Base-by-base conservation (phyloP, 1,139 yeast species). In the Diutina catenulata region DNA sequence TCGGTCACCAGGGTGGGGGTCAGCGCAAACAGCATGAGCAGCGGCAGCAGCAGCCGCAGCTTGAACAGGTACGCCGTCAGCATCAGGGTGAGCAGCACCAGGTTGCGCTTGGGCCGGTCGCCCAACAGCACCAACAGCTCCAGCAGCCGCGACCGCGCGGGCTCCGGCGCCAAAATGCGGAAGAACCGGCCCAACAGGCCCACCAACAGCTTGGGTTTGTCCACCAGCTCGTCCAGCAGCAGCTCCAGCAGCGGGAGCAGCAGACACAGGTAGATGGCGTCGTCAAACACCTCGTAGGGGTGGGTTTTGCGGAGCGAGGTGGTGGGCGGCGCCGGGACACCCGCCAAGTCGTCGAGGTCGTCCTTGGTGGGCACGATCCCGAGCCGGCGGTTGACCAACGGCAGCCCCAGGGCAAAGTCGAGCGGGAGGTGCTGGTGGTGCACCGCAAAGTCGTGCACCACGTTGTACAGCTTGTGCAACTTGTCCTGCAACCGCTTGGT, bases 231-330 rank as follows among this genome's bases (percentile, higher is more conserved):
- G 10, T 23, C 28, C 14, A n/a, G 20, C 10, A 28, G 23, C 7
- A 13, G 14, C 4, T 10, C 19, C 28, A 8, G 51, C 13, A 44
- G 45, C 5, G 67, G 60, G 35, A 62, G 50, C 18, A 66, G 50
- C 3, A 71, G 59, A 41, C 73, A 71, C 2, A 80, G 70, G 52
- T 81, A 81, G 21, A 80, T 75, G 2, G 84, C 79, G 47, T 80
- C 91, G 52, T 82, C 94, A 46, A 81, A 73, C 4, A 81, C 72
- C 48, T 82, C 94, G 55, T 68, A 82, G 1, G 87, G 76, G 53
- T 78, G 79, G 1, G 73, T 65, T 45, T 70, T 68, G 36, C 66
- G 54, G 33, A 65, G 51, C 42, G 60, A 68, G 44, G 62, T 59
- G 7, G 60, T 47, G 39, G 51, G 53, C n/a, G 48, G 33, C 1